Evolutionary conservation across 1,284 basidiomycete genomes (phyloP), one percentile per base, ranked within the genome.

Genomic region (Chalciporus sp.): DNA sequence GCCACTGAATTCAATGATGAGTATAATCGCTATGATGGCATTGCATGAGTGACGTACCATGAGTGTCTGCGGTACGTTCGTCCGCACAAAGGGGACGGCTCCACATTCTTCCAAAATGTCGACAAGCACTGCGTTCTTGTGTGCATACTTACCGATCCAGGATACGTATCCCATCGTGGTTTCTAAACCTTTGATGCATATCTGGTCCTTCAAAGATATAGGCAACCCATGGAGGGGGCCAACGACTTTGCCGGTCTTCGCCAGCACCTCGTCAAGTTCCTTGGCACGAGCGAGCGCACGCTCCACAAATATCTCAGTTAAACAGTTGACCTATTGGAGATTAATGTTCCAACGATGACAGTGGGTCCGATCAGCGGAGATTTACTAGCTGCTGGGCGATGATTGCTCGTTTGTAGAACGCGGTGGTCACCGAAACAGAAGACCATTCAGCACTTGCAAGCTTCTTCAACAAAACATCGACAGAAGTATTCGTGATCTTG

Each of bases 1-100:
- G 72, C 81, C 81, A 86, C 84, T 85, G 45, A 19, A n/a, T 39
- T 20, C 39, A n/a, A 4, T 7, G 20, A 53, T 37, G 17, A 41
- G 27, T 3, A 20, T 56, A n/a, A 51, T 27, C 11, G 49, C 33
- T 40, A 19, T 28, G 11, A 33, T 28, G 39, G 5, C 10, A 10
- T 35, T 29, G 8, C 23, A 51, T 11, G 17, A 27, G 20, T 20
- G 3, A 35, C 64, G 42, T 53, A 82, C 82, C 79, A 84, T 81
- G 16, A 88, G 66, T 3, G 85, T 84, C 63, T 89, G 87, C 0
- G 87, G 86, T 14, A 88, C 76, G 55, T 90, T 90, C 1, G 86
- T 90, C 49, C 83, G 79, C 16, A 88, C 84, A 56, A 84, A 90
- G 2, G 81, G 82, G 7, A 89, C 78, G 0, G 86, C 88, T 1